phyloP scores from a whole-genome alignment of 2,329 filamentous ascomycete species.

The Sporothrix curviconia region DNA sequence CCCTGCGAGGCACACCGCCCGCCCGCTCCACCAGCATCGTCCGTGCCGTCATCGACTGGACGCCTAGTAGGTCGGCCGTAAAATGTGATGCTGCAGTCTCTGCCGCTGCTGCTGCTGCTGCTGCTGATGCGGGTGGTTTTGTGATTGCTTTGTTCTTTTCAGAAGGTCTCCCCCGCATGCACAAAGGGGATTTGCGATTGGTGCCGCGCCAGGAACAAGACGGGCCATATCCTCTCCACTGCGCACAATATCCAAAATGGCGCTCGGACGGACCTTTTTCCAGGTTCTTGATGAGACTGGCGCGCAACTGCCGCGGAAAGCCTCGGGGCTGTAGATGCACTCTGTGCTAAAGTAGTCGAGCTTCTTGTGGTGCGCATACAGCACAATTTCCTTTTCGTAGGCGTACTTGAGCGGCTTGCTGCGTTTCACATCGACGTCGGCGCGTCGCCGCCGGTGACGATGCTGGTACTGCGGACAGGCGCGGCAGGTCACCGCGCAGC shows the following conservation, averaged over 20 bases:
- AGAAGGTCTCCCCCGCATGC: not conserved
- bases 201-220: constrained; percentile 61
- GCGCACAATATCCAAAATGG: constrained; percentile 87
- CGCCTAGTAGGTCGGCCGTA: no score
- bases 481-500: constrained; percentile 79
- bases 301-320: constrained; percentile 89
- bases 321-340: constrained; percentile 96
- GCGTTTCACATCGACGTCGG: constrained; percentile 87
- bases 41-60: not conserved
- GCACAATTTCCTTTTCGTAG: constrained; percentile 97
- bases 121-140: not conserved
- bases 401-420: constrained; percentile 97
- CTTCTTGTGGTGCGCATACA: constrained; percentile 95
- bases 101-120: no score
- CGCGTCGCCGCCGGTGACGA: constrained; percentile 72
- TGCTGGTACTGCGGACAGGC: constrained; percentile 85
- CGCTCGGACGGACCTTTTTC: constrained; percentile 88
- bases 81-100: no score
- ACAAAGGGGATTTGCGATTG: constrained; percentile 8
- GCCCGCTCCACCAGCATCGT: constrained; percentile 31
- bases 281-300: constrained; percentile 86
- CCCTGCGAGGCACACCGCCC: constrained; percentile 72
- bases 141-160: not conserved
- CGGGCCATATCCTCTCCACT: constrained; percentile 95
- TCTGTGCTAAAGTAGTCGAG: constrained; percentile 98